phyloP scores from a whole-genome alignment of 2,329 filamentous ascomycete species.

The Cytospora paraplurivora region DNA sequence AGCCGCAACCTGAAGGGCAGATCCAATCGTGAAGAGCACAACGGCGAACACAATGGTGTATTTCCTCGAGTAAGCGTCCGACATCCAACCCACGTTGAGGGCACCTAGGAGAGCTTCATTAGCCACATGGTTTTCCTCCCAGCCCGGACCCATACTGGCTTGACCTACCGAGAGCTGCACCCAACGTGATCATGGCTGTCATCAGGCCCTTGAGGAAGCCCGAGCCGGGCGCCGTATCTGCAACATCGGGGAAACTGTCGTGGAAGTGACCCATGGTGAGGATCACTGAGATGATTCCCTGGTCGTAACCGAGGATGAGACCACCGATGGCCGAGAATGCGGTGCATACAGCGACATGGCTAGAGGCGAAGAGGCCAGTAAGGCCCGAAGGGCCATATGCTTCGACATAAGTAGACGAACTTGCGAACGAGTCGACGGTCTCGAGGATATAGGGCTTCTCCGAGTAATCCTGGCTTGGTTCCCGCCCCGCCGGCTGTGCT shows the following conservation, averaged over 20 bases:
- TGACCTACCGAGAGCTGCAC: conserved; percentile 50
- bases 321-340: conserved; percentile 19
- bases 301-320: conserved; percentile 31
- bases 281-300: conserved; percentile 45
- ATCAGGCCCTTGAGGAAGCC: conserved; percentile 46
- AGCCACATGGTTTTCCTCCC: not conserved
- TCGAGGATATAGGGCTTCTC: not conserved
- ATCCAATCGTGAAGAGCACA: conserved; percentile 55
- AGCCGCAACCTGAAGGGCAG: conserved; percentile 54
- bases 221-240: conserved; percentile 40
- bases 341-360: conserved; percentile 19
- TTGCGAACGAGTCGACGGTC: not conserved
- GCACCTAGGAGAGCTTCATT: conserved; percentile 41
- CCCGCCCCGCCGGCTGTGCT: not conserved
- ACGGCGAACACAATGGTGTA: conserved; percentile 54
- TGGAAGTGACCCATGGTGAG: conserved; percentile 42
- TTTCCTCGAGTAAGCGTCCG: conserved; percentile 56
- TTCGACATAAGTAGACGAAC: not conserved
- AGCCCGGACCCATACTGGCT: not conserved
- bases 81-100: conserved; percentile 54
- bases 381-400: conserved; percentile 12
- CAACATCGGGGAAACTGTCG: conserved; percentile 38
- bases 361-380: conserved; percentile 13
- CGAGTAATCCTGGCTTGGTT: not conserved
- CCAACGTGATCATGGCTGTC: conserved; percentile 53